Conservation (phyloP, 306 rosid species). For the Mimosa pudica region DNA sequence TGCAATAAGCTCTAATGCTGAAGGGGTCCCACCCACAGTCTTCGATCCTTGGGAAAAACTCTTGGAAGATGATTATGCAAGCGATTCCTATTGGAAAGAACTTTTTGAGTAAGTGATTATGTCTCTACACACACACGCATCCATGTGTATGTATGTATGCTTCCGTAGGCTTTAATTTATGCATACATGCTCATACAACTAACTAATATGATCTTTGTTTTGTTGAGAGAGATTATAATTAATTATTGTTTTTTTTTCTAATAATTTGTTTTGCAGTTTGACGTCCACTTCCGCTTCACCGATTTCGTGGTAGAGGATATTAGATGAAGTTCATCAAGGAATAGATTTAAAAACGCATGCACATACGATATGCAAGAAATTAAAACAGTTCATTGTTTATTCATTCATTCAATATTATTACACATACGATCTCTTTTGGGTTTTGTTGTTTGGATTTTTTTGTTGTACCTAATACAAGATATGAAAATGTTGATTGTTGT, state of each 20-base stretch:
- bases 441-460: neutral
- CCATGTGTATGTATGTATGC: neutral
- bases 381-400: constrained; percentile 12
- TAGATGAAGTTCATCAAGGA: constrained; percentile 11
- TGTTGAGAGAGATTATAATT: neutral
- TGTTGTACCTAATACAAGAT: neutral
- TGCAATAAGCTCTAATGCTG: constrained; percentile 23
- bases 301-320: constrained; percentile 43
- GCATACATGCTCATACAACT: neutral
- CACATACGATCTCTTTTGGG: neutral
- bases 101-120: constrained; percentile 58
- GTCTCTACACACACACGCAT: too few relatives aligned
- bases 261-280: constrained; percentile 54
- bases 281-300: constrained; percentile 47
- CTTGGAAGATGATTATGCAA: constrained; percentile 63
- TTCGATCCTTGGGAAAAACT: constrained; percentile 81
- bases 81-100: constrained; percentile 77
- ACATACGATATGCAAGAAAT: constrained; percentile 4
- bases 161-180: neutral
- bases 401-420: neutral
- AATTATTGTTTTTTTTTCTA: constrained; percentile 1
- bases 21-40: constrained; percentile 41
- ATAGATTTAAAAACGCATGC: neutral
- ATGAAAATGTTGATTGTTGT: neutral
- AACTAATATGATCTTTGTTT: neutral